Conservation (phyloP, 352 stramenopile species). For the Pythium aristosporum region DNA sequence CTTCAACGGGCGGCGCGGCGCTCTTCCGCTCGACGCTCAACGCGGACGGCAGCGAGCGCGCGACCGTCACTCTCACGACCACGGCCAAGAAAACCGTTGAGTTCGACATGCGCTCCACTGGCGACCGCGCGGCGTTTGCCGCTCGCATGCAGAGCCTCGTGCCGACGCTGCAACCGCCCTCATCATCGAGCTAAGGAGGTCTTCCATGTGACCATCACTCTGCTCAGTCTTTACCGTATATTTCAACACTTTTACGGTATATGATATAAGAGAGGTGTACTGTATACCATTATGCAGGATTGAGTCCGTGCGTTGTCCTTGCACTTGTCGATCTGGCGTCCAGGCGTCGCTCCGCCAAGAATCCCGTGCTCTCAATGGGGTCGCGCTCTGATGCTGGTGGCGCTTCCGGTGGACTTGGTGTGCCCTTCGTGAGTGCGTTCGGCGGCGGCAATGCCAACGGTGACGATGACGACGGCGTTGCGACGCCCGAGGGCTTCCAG, state of each 20-base stretch:
- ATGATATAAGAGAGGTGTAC: neutral
- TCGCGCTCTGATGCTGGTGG: constrained; percentile 3
- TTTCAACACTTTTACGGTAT: neutral
- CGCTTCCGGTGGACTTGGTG: neutral
- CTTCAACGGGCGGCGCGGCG: neutral
- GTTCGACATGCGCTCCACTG: constrained; percentile 44
- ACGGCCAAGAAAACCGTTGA: constrained; percentile 33
- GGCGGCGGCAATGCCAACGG: constrained; percentile 27
- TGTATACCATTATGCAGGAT: constrained; percentile 9
- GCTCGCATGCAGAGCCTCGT: constrained; percentile 20
- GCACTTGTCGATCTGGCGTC: neutral
- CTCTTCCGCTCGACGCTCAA: constrained; percentile 36
- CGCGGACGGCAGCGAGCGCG: constrained; percentile 25
- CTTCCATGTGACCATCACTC: constrained; percentile 19
- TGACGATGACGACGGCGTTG: constrained; percentile 47
- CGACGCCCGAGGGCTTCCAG: constrained; percentile 62
- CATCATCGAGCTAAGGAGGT: neutral
- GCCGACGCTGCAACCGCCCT: constrained; percentile 16
- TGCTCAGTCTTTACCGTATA: neutral
- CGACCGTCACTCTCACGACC: constrained; percentile 27
- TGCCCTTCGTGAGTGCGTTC: constrained; percentile 39
- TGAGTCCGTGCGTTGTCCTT: neutral
- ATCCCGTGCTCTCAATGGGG: neutral
- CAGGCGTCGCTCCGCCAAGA: neutral
- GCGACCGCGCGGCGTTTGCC: constrained; percentile 38